These are phyloP conservation scores for Hirsutella rhossiliensis DNA, from an alignment of 2,329 filamentous ascomycete species.

Conservation along the genomic window DNA sequence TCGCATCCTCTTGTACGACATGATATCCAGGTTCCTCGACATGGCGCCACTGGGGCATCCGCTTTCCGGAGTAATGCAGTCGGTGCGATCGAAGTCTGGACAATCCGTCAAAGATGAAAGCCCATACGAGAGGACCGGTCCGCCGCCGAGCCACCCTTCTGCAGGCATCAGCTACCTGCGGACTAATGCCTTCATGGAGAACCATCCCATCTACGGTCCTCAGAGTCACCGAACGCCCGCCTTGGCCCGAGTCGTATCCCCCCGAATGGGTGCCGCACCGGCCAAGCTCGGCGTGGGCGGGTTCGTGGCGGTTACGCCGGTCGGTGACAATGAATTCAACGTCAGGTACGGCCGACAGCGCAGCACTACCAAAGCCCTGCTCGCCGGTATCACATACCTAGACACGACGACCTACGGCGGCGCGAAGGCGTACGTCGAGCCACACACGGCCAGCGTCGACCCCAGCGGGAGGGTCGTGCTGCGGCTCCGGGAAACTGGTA, in stretches of 20 bases:
- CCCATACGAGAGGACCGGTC: constrained; percentile 40
- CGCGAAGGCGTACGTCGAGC: constrained; percentile 28
- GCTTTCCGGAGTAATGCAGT: constrained; percentile 12
- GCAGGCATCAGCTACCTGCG: constrained; percentile 51
- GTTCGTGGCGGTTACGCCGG: constrained; percentile 33
- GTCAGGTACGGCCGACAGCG: constrained; percentile 8
- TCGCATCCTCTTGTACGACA: constrained; percentile 34
- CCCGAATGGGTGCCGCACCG: constrained; percentile 19
- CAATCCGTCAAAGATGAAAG: constrained; percentile 13
- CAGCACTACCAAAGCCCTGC: constrained; percentile 10
- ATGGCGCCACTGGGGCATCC: constrained; percentile 37
- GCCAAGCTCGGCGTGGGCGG: constrained; percentile 43
- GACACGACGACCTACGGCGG: constrained; percentile 38
- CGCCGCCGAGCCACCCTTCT: constrained; percentile 50
- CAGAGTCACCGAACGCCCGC: constrained; percentile 36
- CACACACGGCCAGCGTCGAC: constrained; percentile 28
- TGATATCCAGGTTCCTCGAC: constrained; percentile 50
- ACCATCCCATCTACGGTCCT: constrained; percentile 50
- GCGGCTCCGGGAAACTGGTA: constrained; percentile 24
- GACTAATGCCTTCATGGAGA: constrained; percentile 40
- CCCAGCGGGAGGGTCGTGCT: constrained; percentile 37
- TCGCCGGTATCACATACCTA: constrained; percentile 25
- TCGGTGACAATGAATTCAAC: constrained; percentile 31
- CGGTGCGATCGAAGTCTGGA: constrained; percentile 12
- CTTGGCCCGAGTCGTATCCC: constrained; percentile 37